These are phyloP conservation scores for Hydnomerulius pinastri DNA, from an alignment of 768 basidiomycete species.

Conservation along the genomic window DNA sequence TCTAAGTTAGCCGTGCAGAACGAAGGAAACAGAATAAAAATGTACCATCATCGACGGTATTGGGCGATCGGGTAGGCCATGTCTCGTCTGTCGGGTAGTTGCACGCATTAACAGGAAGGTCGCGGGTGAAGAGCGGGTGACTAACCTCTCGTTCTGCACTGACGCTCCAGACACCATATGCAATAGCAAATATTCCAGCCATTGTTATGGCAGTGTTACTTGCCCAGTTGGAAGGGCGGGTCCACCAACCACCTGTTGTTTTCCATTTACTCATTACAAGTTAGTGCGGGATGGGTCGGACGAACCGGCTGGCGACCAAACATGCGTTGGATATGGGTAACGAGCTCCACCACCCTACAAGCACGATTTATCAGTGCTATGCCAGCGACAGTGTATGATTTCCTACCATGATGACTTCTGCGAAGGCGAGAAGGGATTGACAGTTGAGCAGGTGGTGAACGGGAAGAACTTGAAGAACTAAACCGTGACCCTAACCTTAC, in stretches of 20 bases:
- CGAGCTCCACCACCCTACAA: conserved; percentile 76
- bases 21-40: conserved; percentile 3
- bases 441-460: too few species aligned
- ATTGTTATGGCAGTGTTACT: conserved; percentile 77
- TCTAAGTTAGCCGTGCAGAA: conserved; percentile 1
- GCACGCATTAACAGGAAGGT: conserved; percentile 6
- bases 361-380: neutral
- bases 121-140: neutral
- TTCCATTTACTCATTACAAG: conserved; percentile 2
- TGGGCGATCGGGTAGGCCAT: conserved; percentile 58
- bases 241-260: conserved; percentile 90
- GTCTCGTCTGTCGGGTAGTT: conserved; percentile 47
- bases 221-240: conserved; percentile 86
- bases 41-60: conserved; percentile 83
- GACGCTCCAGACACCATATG: conserved; percentile 68
- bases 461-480: too few species aligned
- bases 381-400: neutral
- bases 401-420: conserved; percentile 20
- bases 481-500: too few species aligned
- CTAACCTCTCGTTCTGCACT: conserved; percentile 80
- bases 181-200: conserved; percentile 65
- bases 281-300: conserved; percentile 7
- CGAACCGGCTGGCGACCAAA: conserved; percentile 90
- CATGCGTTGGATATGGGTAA: conserved; percentile 93
- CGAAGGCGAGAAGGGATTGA: too few species aligned